Conservation (phyloP, 2,329 filamentous ascomycete species). For the Cyclaneusma minus region DNA sequence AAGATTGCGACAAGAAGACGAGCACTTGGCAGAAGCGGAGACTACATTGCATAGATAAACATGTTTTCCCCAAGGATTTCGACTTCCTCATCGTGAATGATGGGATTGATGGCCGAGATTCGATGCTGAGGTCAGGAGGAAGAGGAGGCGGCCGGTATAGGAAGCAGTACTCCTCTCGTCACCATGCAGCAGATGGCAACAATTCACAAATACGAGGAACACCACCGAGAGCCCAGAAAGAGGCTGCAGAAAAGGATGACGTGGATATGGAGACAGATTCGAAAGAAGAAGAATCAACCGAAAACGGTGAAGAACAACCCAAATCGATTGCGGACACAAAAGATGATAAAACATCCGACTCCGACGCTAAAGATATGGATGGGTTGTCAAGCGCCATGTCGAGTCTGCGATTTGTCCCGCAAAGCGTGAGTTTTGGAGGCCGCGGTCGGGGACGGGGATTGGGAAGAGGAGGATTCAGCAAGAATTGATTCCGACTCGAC, state of each 20-base stretch:
- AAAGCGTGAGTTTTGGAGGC: conserved; percentile 46
- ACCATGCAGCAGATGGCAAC: conserved; percentile 8
- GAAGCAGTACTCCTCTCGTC: conserved; percentile 29
- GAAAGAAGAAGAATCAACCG: conserved; percentile 8
- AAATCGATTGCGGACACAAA: not conserved
- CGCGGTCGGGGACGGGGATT: conserved; percentile 11
- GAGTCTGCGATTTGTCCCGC: conserved; percentile 53
- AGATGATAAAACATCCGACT: conserved; percentile 9
- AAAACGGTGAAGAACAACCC: conserved; percentile 3
- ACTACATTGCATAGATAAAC: conserved; percentile 86
- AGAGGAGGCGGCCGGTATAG: conserved; percentile 30
- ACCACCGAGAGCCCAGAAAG: conserved; percentile 1
- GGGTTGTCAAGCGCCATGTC: conserved; percentile 54
- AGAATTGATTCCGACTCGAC: conserved; percentile 4
- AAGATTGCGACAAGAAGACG: conserved; percentile 75
- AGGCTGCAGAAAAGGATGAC: conserved; percentile 10
- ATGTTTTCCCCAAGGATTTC: conserved; percentile 77
- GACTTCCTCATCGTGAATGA: conserved; percentile 78
- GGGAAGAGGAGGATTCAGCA: conserved; percentile 16
- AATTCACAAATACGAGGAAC: not conserved
- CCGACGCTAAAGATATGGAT: conserved; percentile 42
- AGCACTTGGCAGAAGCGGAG: conserved; percentile 69
- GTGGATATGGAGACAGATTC: conserved; percentile 7
- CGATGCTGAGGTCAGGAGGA: conserved; percentile 60
- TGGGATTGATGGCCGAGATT: conserved; percentile 74